A percentile compares a stretch with the other conserved stretches of the same genome.
Conservation (phyloP, 805 yeast species). For the Metschnikowia lochheadii region DNA sequence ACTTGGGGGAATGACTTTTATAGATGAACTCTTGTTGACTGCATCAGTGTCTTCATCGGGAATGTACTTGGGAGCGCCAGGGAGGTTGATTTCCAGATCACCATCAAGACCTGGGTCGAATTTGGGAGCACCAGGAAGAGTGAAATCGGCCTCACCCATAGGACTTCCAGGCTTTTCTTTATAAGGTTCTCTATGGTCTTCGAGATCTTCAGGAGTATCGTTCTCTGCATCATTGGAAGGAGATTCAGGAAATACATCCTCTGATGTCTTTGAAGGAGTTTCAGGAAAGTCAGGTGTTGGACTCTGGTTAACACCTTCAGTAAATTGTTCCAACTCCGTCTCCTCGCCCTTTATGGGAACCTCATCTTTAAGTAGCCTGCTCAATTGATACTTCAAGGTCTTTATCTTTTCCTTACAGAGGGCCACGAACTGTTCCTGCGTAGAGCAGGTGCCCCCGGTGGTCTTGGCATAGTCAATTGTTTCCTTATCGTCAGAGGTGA, state of each 20-base stretch:
- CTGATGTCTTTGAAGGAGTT: neutral
- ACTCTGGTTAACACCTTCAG: neutral
- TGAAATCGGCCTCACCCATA: conserved; percentile 5
- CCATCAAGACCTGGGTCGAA: conserved; percentile 18
- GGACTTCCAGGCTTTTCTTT: neutral
- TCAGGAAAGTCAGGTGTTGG: neutral
- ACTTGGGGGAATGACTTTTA: conserved; percentile 31
- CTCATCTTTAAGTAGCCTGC: conserved; percentile 37
- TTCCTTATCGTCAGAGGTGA: conserved; percentile 21
- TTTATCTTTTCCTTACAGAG: conserved; percentile 47
- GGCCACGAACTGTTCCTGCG: conserved; percentile 52
- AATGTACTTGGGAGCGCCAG: conserved; percentile 41
- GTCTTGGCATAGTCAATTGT: conserved; percentile 38
- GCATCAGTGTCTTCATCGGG: conserved; percentile 37
- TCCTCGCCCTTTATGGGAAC: conserved; percentile 25
- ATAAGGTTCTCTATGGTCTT: neutral
- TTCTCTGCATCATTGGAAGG: neutral
- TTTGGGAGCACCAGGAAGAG: conserved; percentile 39
- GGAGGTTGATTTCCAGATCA: conserved; percentile 19
- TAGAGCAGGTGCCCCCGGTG: conserved; percentile 61
- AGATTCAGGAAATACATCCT: neutral
- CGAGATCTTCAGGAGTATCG: neutral
- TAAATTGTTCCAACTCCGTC: conserved; percentile 21
- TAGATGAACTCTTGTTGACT: conserved; percentile 36
- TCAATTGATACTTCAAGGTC: conserved; percentile 41